Percentiles rank a stretch among this genome's conserved stretches.
phyloP scores from a whole-genome alignment of 2,329 filamentous ascomycete genomes.

The Aspergillus caelatus region DNA sequence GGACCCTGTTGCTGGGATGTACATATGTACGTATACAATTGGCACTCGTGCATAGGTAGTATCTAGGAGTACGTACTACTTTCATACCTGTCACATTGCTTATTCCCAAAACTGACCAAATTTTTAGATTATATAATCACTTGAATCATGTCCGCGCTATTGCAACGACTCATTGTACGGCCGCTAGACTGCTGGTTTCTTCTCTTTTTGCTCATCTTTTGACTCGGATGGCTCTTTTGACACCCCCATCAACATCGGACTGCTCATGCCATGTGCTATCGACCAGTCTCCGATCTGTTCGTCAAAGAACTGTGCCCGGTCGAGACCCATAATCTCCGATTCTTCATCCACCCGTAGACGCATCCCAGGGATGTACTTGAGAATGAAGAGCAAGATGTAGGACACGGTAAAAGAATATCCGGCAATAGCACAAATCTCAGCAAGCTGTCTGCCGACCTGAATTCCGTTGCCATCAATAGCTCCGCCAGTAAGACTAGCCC shows the following conservation, averaged over 20 bases:
- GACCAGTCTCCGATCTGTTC: conserved; percentile 60
- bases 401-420: conserved; percentile 57
- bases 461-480: conserved; percentile 60
- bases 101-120: not conserved
- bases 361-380: conserved; percentile 60
- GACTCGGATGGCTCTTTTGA: conserved; percentile 17
- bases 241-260: conserved; percentile 18
- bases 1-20: not conserved
- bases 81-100: not conserved
- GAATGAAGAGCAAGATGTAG: conserved; percentile 53
- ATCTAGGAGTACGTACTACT: not conserved
- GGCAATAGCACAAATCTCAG: conserved; percentile 58
- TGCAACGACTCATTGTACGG: too few species aligned
- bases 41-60: not conserved
- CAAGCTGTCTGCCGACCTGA: conserved; percentile 59
- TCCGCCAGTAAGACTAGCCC: conserved; percentile 47
- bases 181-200: conserved; percentile 1
- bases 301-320: conserved; percentile 59
- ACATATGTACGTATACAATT: not conserved
- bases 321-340: conserved; percentile 58
- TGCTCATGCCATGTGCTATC: conserved; percentile 29
- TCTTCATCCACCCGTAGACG: conserved; percentile 58
- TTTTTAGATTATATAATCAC: not conserved
- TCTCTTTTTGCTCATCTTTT: conserved; percentile 11
- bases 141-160: not conserved